Evolutionary conservation across 805 yeast species (phyloP).

Genomic region (Ogataea haglerorum): DNA sequence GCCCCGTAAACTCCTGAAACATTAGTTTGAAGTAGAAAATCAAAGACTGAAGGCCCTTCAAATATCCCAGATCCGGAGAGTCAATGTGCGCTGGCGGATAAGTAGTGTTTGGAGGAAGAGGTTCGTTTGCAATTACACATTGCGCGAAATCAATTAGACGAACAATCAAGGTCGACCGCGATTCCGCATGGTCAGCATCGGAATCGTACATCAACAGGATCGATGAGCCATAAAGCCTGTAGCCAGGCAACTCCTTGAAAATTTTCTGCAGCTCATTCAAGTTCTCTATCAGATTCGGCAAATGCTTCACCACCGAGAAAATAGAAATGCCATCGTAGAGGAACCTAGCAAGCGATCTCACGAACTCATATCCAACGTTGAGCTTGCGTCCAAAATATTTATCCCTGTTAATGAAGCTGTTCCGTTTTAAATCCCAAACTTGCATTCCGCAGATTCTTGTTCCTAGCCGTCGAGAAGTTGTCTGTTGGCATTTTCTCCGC

Average conservation of each 20-base stretch:
- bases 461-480: constrained; percentile 81
- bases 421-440: constrained; percentile 54
- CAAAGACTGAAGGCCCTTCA: constrained; percentile 76
- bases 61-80: constrained; percentile 75
- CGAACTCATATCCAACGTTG: constrained; percentile 69
- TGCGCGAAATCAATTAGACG: constrained; percentile 95
- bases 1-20: constrained; percentile 51
- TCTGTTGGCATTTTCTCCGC: constrained; percentile 69
- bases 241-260: constrained; percentile 59
- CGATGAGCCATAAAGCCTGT: constrained; percentile 89
- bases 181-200: constrained; percentile 23
- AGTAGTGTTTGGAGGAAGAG: constrained; percentile 39
- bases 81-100: constrained; percentile 71
- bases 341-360: constrained; percentile 68
- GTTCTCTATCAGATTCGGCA: constrained; percentile 62
- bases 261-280: constrained; percentile 56
- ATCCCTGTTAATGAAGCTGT: constrained; percentile 65
- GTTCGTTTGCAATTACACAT: constrained; percentile 67
- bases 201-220: constrained; percentile 89
- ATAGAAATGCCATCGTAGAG: constrained; percentile 68
- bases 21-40: constrained; percentile 61
- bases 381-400: constrained; percentile 89
- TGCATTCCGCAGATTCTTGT: constrained; percentile 96
- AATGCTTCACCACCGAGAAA: constrained; percentile 58
- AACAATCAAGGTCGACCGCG: constrained; percentile 37